These are phyloP conservation scores for Candida corydali DNA, from an alignment of 805 yeast genomes.

Conservation along the genomic window DNA sequence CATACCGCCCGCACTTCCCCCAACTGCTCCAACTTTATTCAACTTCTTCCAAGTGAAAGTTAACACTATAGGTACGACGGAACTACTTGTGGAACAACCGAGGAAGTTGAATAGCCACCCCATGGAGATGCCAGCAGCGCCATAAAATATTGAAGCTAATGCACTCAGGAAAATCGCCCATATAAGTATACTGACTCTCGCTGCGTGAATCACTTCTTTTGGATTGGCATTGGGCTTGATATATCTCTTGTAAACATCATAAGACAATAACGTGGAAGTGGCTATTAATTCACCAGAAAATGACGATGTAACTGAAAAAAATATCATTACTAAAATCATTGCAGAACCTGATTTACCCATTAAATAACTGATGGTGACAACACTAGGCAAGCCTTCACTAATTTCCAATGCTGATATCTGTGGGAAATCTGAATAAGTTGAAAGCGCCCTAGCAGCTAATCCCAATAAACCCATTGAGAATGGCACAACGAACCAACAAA, in stretches of 20 bases:
- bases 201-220: slow-evolving; percentile 19
- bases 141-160: slow-evolving; percentile 20
- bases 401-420: slow-evolving; percentile 14
- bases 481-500: slow-evolving; percentile 24
- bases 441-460: slow-evolving; percentile 33
- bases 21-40: slow-evolving; percentile 33
- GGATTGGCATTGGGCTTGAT: slow-evolving; percentile 20
- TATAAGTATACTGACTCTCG: slow-evolving; percentile 17
- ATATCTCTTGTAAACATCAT: slow-evolving; percentile 23
- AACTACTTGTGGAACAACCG: slow-evolving; percentile 24
- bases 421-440: slow-evolving; percentile 17
- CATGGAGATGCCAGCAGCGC: slow-evolving; percentile 23
- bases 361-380: slow-evolving; percentile 17
- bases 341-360: slow-evolving; percentile 27
- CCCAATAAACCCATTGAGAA: slow-evolving; percentile 27
- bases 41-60: slow-evolving; percentile 28
- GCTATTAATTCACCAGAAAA: slow-evolving; percentile 41
- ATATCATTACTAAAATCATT: slow-evolving; percentile 27
- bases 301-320: slow-evolving; percentile 39
- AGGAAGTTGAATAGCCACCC: slow-evolving; percentile 36
- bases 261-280: slow-evolving; percentile 29
- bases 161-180: slow-evolving; percentile 19
- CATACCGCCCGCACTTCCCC: slow-evolving; percentile 36
- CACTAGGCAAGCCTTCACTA: slow-evolving; percentile 18
- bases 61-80: slow-evolving; percentile 20